Percentiles rank a stretch among this genome's conserved stretches.
These are phyloP conservation scores for Mucor velutinosus DNA, from an alignment of 371 early-diverging fungal species.

Conservation along the genomic window DNA sequence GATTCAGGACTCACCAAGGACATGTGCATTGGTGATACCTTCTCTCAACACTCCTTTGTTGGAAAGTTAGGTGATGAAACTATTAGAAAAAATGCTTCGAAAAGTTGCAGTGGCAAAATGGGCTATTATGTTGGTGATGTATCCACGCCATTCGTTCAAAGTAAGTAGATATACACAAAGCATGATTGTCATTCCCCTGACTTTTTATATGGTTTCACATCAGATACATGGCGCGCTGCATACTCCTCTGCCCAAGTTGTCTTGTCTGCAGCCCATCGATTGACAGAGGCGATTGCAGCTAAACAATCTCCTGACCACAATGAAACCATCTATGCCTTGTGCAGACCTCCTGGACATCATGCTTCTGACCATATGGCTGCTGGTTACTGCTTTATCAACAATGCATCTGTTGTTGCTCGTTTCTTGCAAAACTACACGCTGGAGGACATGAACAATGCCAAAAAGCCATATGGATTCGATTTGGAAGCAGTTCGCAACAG, in stretches of 20 bases:
- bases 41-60: constrained; percentile 42
- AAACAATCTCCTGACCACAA: constrained; percentile 19
- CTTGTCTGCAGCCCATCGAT: constrained; percentile 58
- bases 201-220: not conserved
- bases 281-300: constrained; percentile 27
- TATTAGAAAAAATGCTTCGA: constrained; percentile 32
- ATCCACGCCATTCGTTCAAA: constrained; percentile 58
- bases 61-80: constrained; percentile 31
- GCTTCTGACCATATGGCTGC: constrained; percentile 59
- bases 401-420: constrained; percentile 61
- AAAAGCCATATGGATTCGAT: constrained; percentile 15
- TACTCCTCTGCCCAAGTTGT: constrained; percentile 70
- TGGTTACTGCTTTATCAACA: constrained; percentile 63
- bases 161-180: constrained; percentile 20
- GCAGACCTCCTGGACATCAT: constrained; percentile 74
- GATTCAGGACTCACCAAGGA: constrained; percentile 57
- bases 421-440: constrained; percentile 52
- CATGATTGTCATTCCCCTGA: not conserved
- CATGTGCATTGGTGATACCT: constrained; percentile 62
- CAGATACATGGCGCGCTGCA: constrained; percentile 68
- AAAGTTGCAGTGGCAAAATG: constrained; percentile 20
- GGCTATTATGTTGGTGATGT: constrained; percentile 62
- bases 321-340: constrained; percentile 61
- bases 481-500: not conserved
- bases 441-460: constrained; percentile 31